These are phyloP conservation scores for Backusella tuberculispora DNA, from an alignment of 192 early-diverging fungal genomes.

Conservation along the genomic window DNA sequence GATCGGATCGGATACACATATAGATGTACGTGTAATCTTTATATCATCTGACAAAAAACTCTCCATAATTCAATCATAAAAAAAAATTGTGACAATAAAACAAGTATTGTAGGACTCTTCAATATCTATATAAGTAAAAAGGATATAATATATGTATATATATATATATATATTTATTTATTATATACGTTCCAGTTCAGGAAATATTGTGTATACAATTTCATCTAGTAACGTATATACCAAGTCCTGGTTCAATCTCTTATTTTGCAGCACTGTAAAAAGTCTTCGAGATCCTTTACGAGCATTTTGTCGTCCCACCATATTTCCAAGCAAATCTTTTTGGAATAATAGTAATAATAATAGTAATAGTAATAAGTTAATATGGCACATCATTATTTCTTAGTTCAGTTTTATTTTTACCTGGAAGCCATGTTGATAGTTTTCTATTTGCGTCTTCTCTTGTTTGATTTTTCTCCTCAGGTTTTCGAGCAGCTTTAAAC, in stretches of 20 bases:
- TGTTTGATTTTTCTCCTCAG: slow-evolving; percentile 51
- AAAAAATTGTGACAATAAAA: too few relatives aligned
- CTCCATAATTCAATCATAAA: too few relatives aligned
- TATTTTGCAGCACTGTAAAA: slow-evolving; percentile 75
- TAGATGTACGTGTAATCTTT: too few relatives aligned
- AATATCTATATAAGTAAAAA: background rate
- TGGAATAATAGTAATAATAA: too few relatives aligned
- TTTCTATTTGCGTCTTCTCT: slow-evolving; percentile 55
- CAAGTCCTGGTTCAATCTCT: slow-evolving; percentile 79
- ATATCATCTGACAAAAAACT: too few relatives aligned
- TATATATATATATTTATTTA: background rate
- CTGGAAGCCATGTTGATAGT: slow-evolving; percentile 63
- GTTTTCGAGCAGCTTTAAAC: slow-evolving; percentile 38
- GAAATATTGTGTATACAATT: slow-evolving; percentile 68
- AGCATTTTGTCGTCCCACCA: slow-evolving; percentile 87
- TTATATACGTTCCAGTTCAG: slow-evolving; percentile 53
- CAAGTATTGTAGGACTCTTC: too few relatives aligned
- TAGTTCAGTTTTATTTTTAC: slow-evolving; percentile 25
- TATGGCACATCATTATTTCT: background rate
- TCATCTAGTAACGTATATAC: slow-evolving; percentile 79
- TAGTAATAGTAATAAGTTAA: background rate
- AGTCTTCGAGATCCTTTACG: slow-evolving; percentile 71
- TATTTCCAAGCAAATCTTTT: slow-evolving; percentile 64
- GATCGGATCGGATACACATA: too few relatives aligned
- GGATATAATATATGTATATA: background rate